Conservation (phyloP, 345 rosid species). For the Dovyalis caffra region DNA sequence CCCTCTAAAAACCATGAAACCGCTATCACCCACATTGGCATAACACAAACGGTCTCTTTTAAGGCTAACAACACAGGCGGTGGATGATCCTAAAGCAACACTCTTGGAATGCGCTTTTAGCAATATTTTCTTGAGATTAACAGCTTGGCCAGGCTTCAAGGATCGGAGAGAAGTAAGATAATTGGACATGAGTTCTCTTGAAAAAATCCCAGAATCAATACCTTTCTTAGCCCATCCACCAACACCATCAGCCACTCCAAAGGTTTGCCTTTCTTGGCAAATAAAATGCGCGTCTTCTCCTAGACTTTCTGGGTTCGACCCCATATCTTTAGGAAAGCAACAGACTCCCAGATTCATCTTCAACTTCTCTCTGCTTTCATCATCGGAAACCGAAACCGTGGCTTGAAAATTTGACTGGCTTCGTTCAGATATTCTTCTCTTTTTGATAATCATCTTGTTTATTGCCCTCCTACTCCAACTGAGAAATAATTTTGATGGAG, state of each 20-base stretch:
- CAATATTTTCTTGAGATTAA: slow-evolving; percentile 5
- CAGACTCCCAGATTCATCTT: not conserved
- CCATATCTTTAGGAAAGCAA: slow-evolving; percentile 10
- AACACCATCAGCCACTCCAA: slow-evolving; percentile 32
- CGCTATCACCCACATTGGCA: slow-evolving; percentile 31
- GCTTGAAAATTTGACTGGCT: not conserved
- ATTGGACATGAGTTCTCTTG: slow-evolving; percentile 21
- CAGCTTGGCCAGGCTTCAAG: not conserved
- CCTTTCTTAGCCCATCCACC: slow-evolving; percentile 22
- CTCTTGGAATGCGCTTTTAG: slow-evolving; percentile 13
- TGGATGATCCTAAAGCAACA: slow-evolving; percentile 18
- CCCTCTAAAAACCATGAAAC: slow-evolving; percentile 23
- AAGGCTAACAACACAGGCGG: slow-evolving; percentile 18
- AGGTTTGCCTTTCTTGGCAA: not conserved
- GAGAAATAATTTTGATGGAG: not conserved
- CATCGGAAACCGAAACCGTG: not conserved
- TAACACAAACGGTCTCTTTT: not conserved
- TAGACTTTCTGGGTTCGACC: not conserved
- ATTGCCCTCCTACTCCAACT: too few species aligned
- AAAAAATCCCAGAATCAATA: slow-evolving; percentile 13
- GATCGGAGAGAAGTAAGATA: not conserved
- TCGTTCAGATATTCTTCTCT: not conserved
- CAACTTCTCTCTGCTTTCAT: not conserved
- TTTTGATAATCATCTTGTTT: not conserved
- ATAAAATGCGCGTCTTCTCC: slow-evolving; percentile 30